phyloP scores from a whole-genome alignment of 2,329 filamentous ascomycete species.

The Parastagonospora nodorum region DNA sequence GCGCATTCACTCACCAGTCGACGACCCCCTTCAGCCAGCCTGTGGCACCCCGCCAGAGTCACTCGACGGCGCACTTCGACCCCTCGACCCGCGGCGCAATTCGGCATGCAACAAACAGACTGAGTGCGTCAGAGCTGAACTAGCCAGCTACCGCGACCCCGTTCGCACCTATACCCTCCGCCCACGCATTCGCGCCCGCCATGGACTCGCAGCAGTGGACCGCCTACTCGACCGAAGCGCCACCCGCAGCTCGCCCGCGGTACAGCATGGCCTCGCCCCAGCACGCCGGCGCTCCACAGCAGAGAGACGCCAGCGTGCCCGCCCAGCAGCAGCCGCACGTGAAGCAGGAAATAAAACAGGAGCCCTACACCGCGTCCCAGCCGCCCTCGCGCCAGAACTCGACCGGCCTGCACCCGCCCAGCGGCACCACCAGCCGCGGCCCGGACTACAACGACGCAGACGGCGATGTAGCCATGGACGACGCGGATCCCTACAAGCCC shows the following conservation, averaged over 20 bases:
- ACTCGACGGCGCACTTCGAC: constrained; percentile 9
- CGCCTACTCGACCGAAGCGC: constrained; percentile 40
- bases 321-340: constrained; percentile 15
- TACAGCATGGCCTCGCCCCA: constrained; percentile 44
- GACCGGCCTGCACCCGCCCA: constrained; percentile 45
- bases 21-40: constrained; percentile 7
- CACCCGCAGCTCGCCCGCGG: constrained; percentile 41
- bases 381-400: constrained; percentile 44
- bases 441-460: constrained; percentile 50
- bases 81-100: constrained; percentile 23
- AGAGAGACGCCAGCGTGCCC: constrained; percentile 37
- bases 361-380: constrained; percentile 41
- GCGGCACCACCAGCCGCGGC: constrained; percentile 31
- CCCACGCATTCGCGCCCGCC: constrained; percentile 14
- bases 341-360: constrained; percentile 32
- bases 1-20: constrained; percentile 13
- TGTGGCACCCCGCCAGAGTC: constrained; percentile 15
- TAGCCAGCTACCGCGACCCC: constrained; percentile 32
- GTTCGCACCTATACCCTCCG: constrained; percentile 6
- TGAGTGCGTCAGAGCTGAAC: constrained; percentile 44
- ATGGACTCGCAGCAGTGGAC: constrained; percentile 48
- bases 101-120: constrained; percentile 43
- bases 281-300: constrained; percentile 33
- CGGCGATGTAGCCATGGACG: constrained; percentile 72
- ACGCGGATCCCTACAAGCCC: constrained; percentile 82